Evolutionary conservation across 148 eudicot genomes (phyloP).

Genomic region (Fagopyrum tataricum): DNA sequence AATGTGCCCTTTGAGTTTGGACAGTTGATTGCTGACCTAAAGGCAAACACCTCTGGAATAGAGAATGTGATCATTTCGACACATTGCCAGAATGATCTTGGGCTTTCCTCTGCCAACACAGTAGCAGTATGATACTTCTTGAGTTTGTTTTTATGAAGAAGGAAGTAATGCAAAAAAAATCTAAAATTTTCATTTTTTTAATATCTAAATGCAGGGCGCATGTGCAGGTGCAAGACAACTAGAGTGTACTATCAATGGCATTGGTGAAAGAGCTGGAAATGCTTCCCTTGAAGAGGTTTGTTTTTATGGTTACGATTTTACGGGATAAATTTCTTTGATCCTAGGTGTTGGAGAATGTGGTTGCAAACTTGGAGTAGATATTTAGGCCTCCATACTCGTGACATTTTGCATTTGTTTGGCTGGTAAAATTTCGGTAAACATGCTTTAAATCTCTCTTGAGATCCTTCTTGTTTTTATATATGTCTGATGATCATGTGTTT

Average conservation of each 20-base stretch:
- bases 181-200: not conserved
- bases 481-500: not conserved
- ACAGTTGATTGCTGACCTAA: slow-evolving; percentile 76
- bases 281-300: slow-evolving; percentile 95
- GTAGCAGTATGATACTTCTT: slow-evolving; percentile 47
- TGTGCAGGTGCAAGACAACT: slow-evolving; percentile 87
- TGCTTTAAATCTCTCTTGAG: not conserved
- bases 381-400: too few relatives aligned
- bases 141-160: not conserved
- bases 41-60: slow-evolving; percentile 83
- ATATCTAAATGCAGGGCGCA: slow-evolving; percentile 62
- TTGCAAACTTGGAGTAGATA: too few relatives aligned
- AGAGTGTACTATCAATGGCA: slow-evolving; percentile 91
- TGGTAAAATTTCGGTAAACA: not conserved
- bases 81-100: slow-evolving; percentile 97
- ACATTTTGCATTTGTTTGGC: not conserved
- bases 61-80: slow-evolving; percentile 91
- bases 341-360: not conserved
- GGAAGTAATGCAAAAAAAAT: not conserved
- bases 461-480: not conserved
- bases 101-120: slow-evolving; percentile 91
- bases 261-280: slow-evolving; percentile 98
- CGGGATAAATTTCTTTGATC: not conserved
- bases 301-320: slow-evolving; percentile 2
- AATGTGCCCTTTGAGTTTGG: slow-evolving; percentile 74